phyloP scores from a whole-genome alignment of 805 yeast species.

The Priceomyces fermenticarens region DNA sequence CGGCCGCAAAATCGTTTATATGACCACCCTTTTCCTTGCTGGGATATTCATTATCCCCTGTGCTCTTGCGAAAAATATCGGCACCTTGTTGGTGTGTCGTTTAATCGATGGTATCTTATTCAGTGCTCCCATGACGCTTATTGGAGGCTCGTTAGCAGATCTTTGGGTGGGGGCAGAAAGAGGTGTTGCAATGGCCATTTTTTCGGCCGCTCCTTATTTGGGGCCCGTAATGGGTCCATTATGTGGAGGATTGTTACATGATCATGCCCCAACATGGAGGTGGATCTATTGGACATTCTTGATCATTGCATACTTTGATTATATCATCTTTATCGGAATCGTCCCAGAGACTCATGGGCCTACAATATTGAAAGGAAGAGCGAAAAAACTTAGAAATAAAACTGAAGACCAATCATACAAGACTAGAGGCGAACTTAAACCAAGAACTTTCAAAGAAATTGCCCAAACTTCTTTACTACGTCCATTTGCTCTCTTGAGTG shows the following conservation, averaged over 20 bases:
- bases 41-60: not conserved
- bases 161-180: constrained; percentile 44
- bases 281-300: constrained; percentile 49
- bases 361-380: too few species aligned
- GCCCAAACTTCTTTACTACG: constrained; percentile 28
- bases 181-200: constrained; percentile 52
- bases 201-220: constrained; percentile 64
- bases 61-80: constrained; percentile 62
- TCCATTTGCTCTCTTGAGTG: constrained; percentile 31
- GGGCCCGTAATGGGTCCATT: constrained; percentile 69
- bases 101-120: constrained; percentile 47
- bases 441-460: constrained; percentile 20
- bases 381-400: too few species aligned
- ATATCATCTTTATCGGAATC: constrained; percentile 23
- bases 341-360: constrained; percentile 31
- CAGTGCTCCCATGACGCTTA: constrained; percentile 52
- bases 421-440: constrained; percentile 25
- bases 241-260: constrained; percentile 47
- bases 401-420: constrained; percentile 33
- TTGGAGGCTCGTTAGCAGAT: constrained; percentile 54
- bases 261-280: constrained; percentile 43
- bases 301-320: constrained; percentile 15
- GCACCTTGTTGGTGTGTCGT: constrained; percentile 49
- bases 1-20: constrained; percentile 54
- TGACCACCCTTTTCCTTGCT: constrained; percentile 73